Evolutionary conservation across 2,329 filamentous ascomycete species (phyloP), one percentile per base, ranked within the genome.

Genomic region (Exophiala sideris): DNA sequence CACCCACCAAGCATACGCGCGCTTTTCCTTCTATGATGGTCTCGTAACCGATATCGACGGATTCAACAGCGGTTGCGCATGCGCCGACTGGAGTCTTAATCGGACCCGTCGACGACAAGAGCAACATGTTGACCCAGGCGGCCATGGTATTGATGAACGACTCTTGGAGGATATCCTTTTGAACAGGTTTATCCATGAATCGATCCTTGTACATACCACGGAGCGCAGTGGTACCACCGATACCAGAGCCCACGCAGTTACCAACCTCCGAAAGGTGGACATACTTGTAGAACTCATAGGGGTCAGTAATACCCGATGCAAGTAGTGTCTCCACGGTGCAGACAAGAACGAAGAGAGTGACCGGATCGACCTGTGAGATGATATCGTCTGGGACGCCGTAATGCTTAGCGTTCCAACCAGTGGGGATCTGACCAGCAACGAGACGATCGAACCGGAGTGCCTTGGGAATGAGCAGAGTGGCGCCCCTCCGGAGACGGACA

Each of bases 81-180:
- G 94, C 94, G 78, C 92, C 94, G 48, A 97, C 94, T 3, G 94
- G 94, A 0, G 95, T 97, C 81, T 97, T 96, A 81, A 99, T 97
- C 39, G 94, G 90, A 64, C 94, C 94, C 48, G 94, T 97, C 4
- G 94, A 97, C 3, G 94, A 99, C 61, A 99, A 79, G 61, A 99
- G 79, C 75, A 99, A 79, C 94, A 99, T 99, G 80, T 99, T 99
- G 54, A 99, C 91, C 94, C 94, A 99, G 12, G 94, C 94, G 65
- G 89, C 87, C 92, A 99, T 99, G 52, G 94, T 99, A 81, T 99
- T 99, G 82, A 99, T 97, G 80, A 99, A 99, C 10, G 94, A 97
- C 76, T 99, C 94, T 70, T 99, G 95, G 11, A 99, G 82, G 70
- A 99, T 96, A 69, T 99, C 94, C 76, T 97, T 99, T 76, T 99